These are phyloP conservation scores for Sporothrix sp. DNA, from an alignment of 2,329 filamentous ascomycete genomes.

Conservation along the genomic window DNA sequence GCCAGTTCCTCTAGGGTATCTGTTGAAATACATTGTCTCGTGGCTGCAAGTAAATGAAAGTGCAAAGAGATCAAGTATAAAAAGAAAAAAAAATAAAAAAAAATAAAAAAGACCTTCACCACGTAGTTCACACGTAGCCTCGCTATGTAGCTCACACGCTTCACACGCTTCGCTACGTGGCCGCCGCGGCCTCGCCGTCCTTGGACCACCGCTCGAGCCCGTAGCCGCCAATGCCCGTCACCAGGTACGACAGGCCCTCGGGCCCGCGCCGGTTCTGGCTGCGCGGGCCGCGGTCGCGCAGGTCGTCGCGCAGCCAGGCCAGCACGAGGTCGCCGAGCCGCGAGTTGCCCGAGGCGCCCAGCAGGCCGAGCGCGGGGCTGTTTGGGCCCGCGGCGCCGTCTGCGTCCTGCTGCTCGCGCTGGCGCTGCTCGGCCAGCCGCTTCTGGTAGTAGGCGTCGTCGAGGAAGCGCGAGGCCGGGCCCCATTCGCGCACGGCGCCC, in stretches of 20 bases:
- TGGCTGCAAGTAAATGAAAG: no score
- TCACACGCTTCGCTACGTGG: neutral
- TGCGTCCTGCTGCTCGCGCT: neutral
- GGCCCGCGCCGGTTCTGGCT: constrained; percentile 44
- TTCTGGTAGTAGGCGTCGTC: constrained; percentile 16
- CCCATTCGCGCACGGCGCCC: constrained; percentile 81
- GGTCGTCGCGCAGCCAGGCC: constrained; percentile 73
- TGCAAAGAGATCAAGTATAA: no score
- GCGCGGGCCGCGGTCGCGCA: constrained; percentile 68
- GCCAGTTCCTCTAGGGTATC: constrained; percentile 11
- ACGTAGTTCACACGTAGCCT: no score
- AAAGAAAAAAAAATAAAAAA: no score
- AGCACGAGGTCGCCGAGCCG: constrained; percentile 79
- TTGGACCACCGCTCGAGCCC: constrained; percentile 35
- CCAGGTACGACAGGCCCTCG: constrained; percentile 55
- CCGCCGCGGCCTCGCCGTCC: constrained; percentile 4
- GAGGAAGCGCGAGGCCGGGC: constrained; percentile 60
- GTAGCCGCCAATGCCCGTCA: constrained; percentile 46
- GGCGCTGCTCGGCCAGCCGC: neutral
- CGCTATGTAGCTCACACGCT: no score
- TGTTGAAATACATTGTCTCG: constrained; percentile 13
- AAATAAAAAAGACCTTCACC: no score
- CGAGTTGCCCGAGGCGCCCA: constrained; percentile 57
- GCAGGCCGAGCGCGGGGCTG: constrained; percentile 4
- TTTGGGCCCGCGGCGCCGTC: constrained; percentile 18